Conservation (phyloP, 2,329 filamentous ascomycete genomes). For the Colletotrichum magnum region DNA sequence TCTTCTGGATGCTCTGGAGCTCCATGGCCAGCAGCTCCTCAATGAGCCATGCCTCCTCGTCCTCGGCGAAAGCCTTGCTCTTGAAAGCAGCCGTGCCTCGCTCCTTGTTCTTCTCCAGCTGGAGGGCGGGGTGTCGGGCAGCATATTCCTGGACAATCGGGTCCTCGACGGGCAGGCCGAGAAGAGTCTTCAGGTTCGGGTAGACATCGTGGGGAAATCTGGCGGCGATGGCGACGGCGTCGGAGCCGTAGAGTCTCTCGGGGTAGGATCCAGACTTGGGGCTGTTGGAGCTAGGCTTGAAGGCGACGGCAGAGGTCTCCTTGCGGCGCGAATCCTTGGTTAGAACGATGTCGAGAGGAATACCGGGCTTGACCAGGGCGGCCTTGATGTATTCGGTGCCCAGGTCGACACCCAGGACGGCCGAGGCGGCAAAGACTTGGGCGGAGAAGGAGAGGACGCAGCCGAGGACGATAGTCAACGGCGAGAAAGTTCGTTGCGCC, state of each 20-base stretch:
- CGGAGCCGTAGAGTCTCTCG: slow-evolving; percentile 91
- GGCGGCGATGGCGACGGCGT: slow-evolving; percentile 88
- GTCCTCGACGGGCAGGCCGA: slow-evolving; percentile 79
- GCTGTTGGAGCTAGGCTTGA: slow-evolving; percentile 84
- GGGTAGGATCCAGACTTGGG: slow-evolving; percentile 79
- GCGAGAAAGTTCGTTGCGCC: slow-evolving; percentile 52
- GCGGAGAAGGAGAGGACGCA: slow-evolving; percentile 59
- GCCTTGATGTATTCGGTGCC: slow-evolving; percentile 99
- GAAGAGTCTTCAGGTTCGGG: slow-evolving; percentile 89
- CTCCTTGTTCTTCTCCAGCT: slow-evolving; percentile 71
- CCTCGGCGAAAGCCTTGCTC: slow-evolving; percentile 75
- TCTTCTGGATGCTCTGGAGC: slow-evolving; percentile 89
- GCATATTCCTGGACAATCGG: slow-evolving; percentile 78
- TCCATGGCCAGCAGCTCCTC: slow-evolving; percentile 98
- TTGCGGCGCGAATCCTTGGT: slow-evolving; percentile 98
- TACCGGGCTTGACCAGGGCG: slow-evolving; percentile 93
- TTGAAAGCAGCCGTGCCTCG: slow-evolving; percentile 85
- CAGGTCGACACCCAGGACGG: slow-evolving; percentile 92
- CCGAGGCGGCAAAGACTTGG: slow-evolving; percentile 71
- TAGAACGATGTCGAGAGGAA: slow-evolving; percentile 96
- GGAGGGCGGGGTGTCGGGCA: slow-evolving; percentile 82
- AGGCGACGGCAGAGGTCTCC: slow-evolving; percentile 90
- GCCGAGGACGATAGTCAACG: slow-evolving; percentile 56
- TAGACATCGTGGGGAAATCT: slow-evolving; percentile 95
- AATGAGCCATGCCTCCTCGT: slow-evolving; percentile 80